These are phyloP conservation scores for Leccinum rimulosum DNA, from an alignment of 768 basidiomycete species.

Conservation along the genomic window DNA sequence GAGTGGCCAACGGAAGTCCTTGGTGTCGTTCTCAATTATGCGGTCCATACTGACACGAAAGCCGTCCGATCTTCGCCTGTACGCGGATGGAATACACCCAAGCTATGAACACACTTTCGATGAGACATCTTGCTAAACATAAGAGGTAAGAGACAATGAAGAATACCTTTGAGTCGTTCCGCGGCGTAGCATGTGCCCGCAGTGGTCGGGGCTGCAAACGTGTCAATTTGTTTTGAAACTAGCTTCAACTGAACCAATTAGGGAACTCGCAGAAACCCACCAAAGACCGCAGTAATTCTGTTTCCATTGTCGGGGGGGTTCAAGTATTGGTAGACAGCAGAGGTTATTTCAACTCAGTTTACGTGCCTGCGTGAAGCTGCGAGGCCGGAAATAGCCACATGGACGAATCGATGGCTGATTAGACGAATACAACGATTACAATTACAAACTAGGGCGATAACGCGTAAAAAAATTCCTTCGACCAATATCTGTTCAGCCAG, in stretches of 20 bases:
- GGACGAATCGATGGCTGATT: background rate
- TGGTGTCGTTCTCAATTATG: background rate
- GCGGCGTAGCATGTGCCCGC: background rate
- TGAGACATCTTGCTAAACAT: background rate
- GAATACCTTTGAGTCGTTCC: background rate
- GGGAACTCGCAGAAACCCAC: background rate
- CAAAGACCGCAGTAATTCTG: no score
- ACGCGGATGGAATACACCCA: background rate
- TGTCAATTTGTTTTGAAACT: background rate
- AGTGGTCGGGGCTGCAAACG: background rate
- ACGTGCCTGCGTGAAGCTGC: background rate
- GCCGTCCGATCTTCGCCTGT: background rate
- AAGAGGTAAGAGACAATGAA: background rate
- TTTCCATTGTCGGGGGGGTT: no score
- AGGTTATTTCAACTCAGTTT: background rate
- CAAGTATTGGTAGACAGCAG: no score
- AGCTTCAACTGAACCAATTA: background rate
- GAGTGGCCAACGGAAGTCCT: background rate
- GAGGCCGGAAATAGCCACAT: no score
- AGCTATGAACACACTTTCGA: background rate
- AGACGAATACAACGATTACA: background rate
- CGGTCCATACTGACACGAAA: background rate
- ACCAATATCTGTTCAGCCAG: conserved; percentile 1
- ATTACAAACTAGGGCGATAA: background rate
- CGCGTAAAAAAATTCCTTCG: conserved; percentile 1